Evolutionary conservation across 306 rosid species (phyloP), one percentile per base, ranked within the genome.

Genomic region (Glycine latifolia): DNA sequence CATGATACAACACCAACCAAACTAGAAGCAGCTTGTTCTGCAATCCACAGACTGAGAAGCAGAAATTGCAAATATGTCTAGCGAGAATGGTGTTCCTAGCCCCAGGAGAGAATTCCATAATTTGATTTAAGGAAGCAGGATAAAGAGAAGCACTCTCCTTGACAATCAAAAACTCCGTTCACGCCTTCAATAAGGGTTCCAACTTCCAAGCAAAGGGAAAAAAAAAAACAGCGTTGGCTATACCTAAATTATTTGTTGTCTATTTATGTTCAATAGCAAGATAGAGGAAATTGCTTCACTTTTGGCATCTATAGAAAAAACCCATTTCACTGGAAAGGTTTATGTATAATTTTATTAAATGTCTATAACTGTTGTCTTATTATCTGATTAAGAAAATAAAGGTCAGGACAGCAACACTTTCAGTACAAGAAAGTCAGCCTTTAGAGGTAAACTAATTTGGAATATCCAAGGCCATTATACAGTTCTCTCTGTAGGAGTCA

Each of bases 11-110:
- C 37, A 31, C 7, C 37, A 10, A 77, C 35, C 26, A 35, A 65
- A 78, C 55, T 52, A 66, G 43, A 39, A 54, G 15, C 37, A 68
- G 8, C 35, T 10, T 53, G 7, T 12, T 53, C 69, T 3, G 47
- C 54, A 47, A 67, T 33, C 13, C 31, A 10, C 11, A 43, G 75
- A 67, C 16, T 62, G 60, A 66, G 81, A 50, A 52, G 43, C 43
- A 49, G 47, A 77, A 76, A 26, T 47, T 43, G 46, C 9, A 43
- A 43, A 61, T 48, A 13, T 47, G 47, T 33, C 60, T 26, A 46
- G 71, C 14, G 10, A 60, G 41, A 31, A 68, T 46, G 73, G 41
- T 26, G 59, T 20, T 69, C 8, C 16, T 26, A 4, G 16, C 46
- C 17, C 60, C 60, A 48, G 47, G 35, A 50, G 15, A 47, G 20